Percentiles rank a stretch among this genome's conserved stretches.
These are phyloP conservation scores for Fraxinus excelsior DNA, from an alignment of 257 asterid species.

Conservation along the genomic window DNA sequence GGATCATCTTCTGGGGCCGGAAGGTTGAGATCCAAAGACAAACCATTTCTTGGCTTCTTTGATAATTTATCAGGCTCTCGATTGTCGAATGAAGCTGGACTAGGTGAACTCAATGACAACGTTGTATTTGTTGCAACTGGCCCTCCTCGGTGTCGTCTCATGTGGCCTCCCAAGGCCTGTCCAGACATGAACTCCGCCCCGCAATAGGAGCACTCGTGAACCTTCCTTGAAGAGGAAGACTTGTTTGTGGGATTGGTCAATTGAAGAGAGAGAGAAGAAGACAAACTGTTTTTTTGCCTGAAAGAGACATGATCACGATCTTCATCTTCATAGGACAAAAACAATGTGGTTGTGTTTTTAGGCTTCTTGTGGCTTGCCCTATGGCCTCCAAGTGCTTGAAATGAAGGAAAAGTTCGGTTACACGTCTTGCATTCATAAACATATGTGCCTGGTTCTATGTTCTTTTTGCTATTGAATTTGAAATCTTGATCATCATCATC, in stretches of 20 bases:
- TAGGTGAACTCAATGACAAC: constrained; percentile 36
- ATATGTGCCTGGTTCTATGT: constrained; percentile 11
- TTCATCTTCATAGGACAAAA: constrained; percentile 39
- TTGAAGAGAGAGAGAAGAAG: constrained; percentile 49
- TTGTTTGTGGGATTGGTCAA: constrained; percentile 47
- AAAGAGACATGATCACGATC: constrained; percentile 24
- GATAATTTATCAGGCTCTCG: constrained; percentile 27
- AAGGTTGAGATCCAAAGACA: constrained; percentile 75
- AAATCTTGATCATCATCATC: constrained; percentile 8
- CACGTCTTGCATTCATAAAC: constrained; percentile 75
- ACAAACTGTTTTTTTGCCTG: constrained; percentile 39
- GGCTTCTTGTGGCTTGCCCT: constrained; percentile 71
- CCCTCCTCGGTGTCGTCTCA: constrained; percentile 59
- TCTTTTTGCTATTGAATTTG: not conserved
- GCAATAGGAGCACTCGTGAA: constrained; percentile 61
- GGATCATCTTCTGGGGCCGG: constrained; percentile 68
- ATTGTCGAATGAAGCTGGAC: constrained; percentile 30
- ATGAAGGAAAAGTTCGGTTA: constrained; percentile 52
- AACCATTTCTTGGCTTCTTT: constrained; percentile 33
- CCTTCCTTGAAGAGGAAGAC: constrained; percentile 25
- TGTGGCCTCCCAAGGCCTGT: constrained; percentile 76
- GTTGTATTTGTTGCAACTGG: constrained; percentile 34
- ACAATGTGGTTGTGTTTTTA: constrained; percentile 23
- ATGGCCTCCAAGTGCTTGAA: constrained; percentile 82
- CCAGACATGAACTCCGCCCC: constrained; percentile 70